phyloP scores from a whole-genome alignment of 768 basidiomycete genomes.

The Amanita inopinata region DNA sequence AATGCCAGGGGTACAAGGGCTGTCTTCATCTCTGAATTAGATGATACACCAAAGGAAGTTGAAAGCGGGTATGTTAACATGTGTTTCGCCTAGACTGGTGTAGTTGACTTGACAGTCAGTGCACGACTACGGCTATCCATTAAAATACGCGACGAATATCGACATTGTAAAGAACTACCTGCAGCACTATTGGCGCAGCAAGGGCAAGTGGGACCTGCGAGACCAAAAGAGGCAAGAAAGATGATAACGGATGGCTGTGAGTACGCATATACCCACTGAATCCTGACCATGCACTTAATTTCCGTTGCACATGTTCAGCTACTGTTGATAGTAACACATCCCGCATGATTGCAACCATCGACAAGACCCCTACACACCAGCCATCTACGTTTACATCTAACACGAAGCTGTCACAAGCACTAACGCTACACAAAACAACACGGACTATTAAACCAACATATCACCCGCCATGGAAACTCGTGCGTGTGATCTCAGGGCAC shows the following conservation, averaged over 20 bases:
- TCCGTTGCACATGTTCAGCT: conserved; percentile 15
- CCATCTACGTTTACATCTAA: conserved; percentile 64
- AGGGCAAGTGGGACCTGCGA: conserved; percentile 68
- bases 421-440: conserved; percentile 87
- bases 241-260: conserved; percentile 65
- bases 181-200: conserved; percentile 74
- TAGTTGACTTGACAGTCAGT: conserved; percentile 32
- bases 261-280: conserved; percentile 16
- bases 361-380: conserved; percentile 57
- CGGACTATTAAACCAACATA: conserved; percentile 92
- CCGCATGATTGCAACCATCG: conserved; percentile 63
- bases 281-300: conserved; percentile 3
- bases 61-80: conserved; percentile 48
- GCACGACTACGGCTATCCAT: conserved; percentile 66
- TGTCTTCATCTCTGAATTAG: conserved; percentile 57
- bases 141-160: conserved; percentile 88
- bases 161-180: conserved; percentile 78
- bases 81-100: neutral
- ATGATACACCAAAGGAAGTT: conserved; percentile 53
- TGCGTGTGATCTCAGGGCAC: conserved; percentile 95
- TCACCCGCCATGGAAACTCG: conserved; percentile 93
- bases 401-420: conserved; percentile 72
- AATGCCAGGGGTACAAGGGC: conserved; percentile 66
- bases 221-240: conserved; percentile 55
- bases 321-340: conserved; percentile 43